Conservation (phyloP, 768 basidiomycete species). For the Russula dissimulans region DNA sequence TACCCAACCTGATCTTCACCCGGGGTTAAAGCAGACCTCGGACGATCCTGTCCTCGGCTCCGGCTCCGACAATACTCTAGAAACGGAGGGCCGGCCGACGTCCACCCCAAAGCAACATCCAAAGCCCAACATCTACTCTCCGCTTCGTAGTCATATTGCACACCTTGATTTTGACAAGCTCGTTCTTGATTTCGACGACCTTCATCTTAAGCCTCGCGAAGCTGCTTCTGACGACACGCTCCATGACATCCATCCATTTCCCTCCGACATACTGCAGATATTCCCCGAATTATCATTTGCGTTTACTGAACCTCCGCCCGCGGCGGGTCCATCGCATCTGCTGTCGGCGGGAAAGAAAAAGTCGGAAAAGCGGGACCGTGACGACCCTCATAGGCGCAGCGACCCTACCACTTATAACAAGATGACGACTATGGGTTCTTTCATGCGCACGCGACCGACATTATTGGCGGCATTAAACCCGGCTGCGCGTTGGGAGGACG, state of each 20-base stretch:
- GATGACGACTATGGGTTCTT: conserved; percentile 61
- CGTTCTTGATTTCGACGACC: conserved; percentile 46
- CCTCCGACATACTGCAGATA: conserved; percentile 51
- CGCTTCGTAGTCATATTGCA: conserved; percentile 50
- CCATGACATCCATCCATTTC: conserved; percentile 25
- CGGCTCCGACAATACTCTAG: not conserved
- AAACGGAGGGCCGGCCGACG: conserved; percentile 5
- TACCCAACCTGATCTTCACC: not conserved
- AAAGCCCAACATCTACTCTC: conserved; percentile 40
- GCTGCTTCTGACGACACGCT: not conserved
- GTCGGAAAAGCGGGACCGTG: conserved; percentile 44
- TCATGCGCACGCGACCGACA: conserved; percentile 78
- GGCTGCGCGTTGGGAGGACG: conserved; percentile 60
- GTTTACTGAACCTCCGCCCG: conserved; percentile 38
- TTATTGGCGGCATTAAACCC: conserved; percentile 81
- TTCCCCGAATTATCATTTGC: conserved; percentile 76
- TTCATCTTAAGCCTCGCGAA: conserved; percentile 25
- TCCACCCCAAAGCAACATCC: conserved; percentile 26
- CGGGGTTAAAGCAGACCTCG: conserved; percentile 14
- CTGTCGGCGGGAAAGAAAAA: conserved; percentile 26
- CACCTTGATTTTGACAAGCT: conserved; percentile 35
- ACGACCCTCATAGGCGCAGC: conserved; percentile 63
- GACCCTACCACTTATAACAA: conserved; percentile 77
- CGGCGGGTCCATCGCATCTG: not conserved
- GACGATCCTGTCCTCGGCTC: conserved; percentile 11